A percentile compares a stretch with the other conserved stretches of the same genome.
Conservation (phyloP, 31 red algal genomes). For the Endocladia muricata region DNA sequence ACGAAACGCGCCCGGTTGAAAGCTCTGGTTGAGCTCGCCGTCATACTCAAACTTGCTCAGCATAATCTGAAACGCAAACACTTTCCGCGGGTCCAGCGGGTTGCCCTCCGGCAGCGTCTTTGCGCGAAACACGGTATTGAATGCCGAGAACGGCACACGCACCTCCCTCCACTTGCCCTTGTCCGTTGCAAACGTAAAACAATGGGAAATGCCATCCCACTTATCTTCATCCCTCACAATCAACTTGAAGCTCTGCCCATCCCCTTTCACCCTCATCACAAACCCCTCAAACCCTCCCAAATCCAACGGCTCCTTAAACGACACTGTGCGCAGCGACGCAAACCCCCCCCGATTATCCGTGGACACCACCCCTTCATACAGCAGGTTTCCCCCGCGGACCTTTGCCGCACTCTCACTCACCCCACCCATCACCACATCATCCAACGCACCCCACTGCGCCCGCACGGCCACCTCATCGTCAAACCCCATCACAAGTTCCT, state of each 20-base stretch:
- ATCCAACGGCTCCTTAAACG: slow-evolving; percentile 66
- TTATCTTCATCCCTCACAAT: slow-evolving; percentile 86
- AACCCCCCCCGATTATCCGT: slow-evolving; percentile 89
- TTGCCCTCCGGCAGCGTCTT: slow-evolving; percentile 45
- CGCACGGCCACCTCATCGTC: slow-evolving; percentile 18
- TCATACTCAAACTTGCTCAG: slow-evolving; percentile 99
- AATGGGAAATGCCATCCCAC: slow-evolving; percentile 87
- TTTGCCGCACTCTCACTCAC: slow-evolving; percentile 75
- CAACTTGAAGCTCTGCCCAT: slow-evolving; percentile 96
- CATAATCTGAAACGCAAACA: slow-evolving; percentile 90
- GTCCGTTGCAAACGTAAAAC: slow-evolving; percentile 76
- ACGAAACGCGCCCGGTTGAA: slow-evolving; percentile 62
- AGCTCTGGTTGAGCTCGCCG: slow-evolving; percentile 74
- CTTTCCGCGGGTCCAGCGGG: slow-evolving; percentile 30
- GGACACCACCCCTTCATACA: slow-evolving; percentile 66
- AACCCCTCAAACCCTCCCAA: slow-evolving; percentile 69
- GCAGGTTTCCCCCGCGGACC: slow-evolving; percentile 15
- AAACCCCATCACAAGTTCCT: slow-evolving; percentile 46
- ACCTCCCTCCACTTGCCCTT: slow-evolving; percentile 57
- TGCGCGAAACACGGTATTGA: slow-evolving; percentile 87
- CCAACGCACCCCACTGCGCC: slow-evolving; percentile 71
- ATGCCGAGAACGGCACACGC: slow-evolving; percentile 65
- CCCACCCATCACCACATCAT: slow-evolving; percentile 98
- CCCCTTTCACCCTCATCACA: slow-evolving; percentile 69
- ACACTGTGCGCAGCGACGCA: slow-evolving; percentile 67